These are phyloP conservation scores for Aspergillus niger DNA, from an alignment of 2,329 filamentous ascomycete species.

Conservation along the genomic window DNA sequence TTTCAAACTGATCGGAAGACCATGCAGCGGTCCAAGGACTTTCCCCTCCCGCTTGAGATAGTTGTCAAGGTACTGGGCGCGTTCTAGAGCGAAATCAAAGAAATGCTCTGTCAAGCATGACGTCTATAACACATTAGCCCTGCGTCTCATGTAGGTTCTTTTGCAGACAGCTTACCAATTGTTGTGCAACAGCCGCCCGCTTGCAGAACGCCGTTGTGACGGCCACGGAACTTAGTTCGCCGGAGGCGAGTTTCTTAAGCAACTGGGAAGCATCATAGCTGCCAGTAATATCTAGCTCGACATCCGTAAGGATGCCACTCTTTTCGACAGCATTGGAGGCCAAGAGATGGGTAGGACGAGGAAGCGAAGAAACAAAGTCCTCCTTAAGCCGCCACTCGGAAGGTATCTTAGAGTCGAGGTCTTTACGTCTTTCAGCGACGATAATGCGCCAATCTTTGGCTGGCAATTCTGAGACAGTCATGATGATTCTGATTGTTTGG, in stretches of 20 bases:
- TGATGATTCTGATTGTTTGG: background rate
- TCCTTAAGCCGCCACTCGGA: conserved; percentile 34
- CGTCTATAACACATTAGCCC: conserved; percentile 13
- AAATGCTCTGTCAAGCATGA: conserved; percentile 43
- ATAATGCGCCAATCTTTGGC: conserved; percentile 22
- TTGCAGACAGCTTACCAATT: conserved; percentile 24
- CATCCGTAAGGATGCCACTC: conserved; percentile 48
- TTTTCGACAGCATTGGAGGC: conserved; percentile 22
- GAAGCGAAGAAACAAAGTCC: conserved; percentile 10
- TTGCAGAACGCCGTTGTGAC: conserved; percentile 43
- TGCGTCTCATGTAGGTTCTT: no score
- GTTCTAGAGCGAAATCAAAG: conserved; percentile 38
- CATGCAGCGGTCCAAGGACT: conserved; percentile 42
- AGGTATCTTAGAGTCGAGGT: conserved; percentile 36
- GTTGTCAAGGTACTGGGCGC: conserved; percentile 41
- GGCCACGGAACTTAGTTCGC: conserved; percentile 23
- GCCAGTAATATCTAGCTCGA: conserved; percentile 53
- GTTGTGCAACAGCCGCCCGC: conserved; percentile 42
- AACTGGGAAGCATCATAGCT: conserved; percentile 25
- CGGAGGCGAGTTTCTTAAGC: conserved; percentile 21
- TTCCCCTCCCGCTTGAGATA: conserved; percentile 32
- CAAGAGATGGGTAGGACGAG: conserved; percentile 20
- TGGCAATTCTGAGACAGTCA: background rate
- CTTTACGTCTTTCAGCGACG: conserved; percentile 30
- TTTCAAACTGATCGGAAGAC: conserved; percentile 43